Conservation (phyloP, 148 eudicot genomes). For the Diospyros lotus region DNA sequence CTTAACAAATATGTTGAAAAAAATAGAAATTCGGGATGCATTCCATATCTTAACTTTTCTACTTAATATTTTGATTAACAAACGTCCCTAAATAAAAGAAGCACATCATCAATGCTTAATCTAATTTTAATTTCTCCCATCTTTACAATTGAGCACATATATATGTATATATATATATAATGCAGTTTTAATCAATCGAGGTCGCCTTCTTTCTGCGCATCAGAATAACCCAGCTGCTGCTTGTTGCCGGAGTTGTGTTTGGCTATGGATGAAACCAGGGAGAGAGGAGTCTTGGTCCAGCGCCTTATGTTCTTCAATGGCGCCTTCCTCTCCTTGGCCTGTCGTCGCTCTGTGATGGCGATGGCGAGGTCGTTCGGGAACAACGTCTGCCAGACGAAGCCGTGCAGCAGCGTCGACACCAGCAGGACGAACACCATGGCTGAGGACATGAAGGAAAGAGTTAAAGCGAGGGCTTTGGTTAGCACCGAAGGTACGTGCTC, state of each 20-base stretch:
- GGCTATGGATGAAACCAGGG: slow-evolving; percentile 55
- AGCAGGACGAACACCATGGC: slow-evolving; percentile 70
- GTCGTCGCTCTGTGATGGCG: slow-evolving; percentile 71
- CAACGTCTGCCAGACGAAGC: slow-evolving; percentile 72
- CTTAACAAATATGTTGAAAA: too few relatives aligned
- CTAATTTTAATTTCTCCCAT: too few relatives aligned
- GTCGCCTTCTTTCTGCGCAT: slow-evolving; percentile 22
- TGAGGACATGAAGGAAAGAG: slow-evolving; percentile 73
- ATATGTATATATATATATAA: too few relatives aligned
- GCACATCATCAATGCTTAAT: too few relatives aligned
- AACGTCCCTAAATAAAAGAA: too few relatives aligned
- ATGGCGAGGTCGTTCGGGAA: slow-evolving; percentile 95
- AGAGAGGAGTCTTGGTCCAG: slow-evolving; percentile 72
- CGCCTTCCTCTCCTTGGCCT: slow-evolving; percentile 43
- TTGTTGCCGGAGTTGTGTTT: slow-evolving; percentile 38
- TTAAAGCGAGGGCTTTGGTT: slow-evolving; percentile 62
- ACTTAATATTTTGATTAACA: too few relatives aligned
- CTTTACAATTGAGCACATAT: too few relatives aligned
- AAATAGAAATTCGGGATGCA: too few relatives aligned
- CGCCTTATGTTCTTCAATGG: slow-evolving; percentile 50
- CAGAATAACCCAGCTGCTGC: neutral
- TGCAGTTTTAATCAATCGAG: neutral
- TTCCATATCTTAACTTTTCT: too few relatives aligned
- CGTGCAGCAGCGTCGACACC: slow-evolving; percentile 77
- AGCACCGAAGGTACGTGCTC: slow-evolving; percentile 57